Base-by-base conservation (phyloP, 495 filamentous ascomycete genomes). In the Niebla homalea region DNA sequence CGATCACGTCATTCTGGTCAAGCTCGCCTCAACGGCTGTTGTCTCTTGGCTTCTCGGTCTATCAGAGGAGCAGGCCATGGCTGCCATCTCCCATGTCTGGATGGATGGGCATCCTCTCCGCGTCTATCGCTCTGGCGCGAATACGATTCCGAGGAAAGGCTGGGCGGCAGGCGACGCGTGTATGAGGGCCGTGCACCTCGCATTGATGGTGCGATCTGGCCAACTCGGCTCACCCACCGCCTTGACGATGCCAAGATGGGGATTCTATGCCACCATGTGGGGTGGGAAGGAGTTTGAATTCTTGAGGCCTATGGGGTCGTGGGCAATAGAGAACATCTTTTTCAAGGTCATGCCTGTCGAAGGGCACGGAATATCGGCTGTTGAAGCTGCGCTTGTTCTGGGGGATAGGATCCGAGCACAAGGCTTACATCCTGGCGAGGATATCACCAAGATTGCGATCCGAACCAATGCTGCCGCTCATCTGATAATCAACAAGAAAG, bases 91-190 rank as follows among this genome's bases (percentile, higher is more conserved):
- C 0, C 64, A 72, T 43, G 65, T 60, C 18, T 72, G 66, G 66
- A 57, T 66, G 40, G 70, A 75, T 37, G 66, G 61, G 8, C 59
- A 63, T 11, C 67, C 69, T 0, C 57, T 60, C 0, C 63, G 68
- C 4, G 53, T 61, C 2, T 73, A 63, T 43, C 62, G 70, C 1
- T 52, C 57, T 5, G 56, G 47, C 1, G 44, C 55, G 5, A 72
- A 72, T 38, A 64, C 70, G 1, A 62, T 59, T 10, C 63, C 67
- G 7, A 61, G 68, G 0, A 73, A 73, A 49, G 71, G 70, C 0
- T 74, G 72, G 72, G 70, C 69, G 1, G 69, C 65, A 1, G 72
- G 64, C 1, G 66, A 72, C 55, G 70, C 72, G 1, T 62, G 60
- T 16, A 66, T 64, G 54, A 61, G 70, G 29, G 71, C 70, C 1